Base-by-base conservation (phyloP, 2,329 filamentous ascomycete genomes). In the Chlorencoelia australis region DNA sequence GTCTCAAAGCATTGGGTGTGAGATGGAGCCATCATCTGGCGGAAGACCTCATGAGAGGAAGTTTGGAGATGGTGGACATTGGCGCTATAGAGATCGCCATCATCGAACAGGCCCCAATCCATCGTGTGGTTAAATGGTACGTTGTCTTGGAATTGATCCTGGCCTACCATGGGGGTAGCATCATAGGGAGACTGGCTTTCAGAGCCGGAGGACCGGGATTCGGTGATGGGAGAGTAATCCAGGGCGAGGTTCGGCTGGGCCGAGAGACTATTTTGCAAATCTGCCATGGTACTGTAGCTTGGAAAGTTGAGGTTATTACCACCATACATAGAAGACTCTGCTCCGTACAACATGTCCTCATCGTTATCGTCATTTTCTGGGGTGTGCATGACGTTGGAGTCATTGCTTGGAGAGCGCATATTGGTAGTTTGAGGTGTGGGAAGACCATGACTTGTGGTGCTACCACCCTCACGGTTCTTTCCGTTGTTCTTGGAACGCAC, bases 401-500 rank as follows among this genome's bases (percentile, higher is more conserved):
- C 69, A 39, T 72, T 65, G 15, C 68, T 68, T 26, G 75, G 75
- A 10, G 79, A 82, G 16, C 71, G 66, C 22, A 69, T 61, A 14
- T 64, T 60, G 33, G 71, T 67, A 38, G 67, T 70, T 52, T 69
- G 57, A 37, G 81, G 80, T 19, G 77, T 77, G 2, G 72, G 72
- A 37, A 81, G 63, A 50, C 50, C 50, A 26, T 40, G 45, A 14
- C 40, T 42, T 10, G 39, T 37, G 15, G 36, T 62, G 65, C 65
- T 37, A 66, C 63, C 48, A 57, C 60, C 39, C 35, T 55, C 55
- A 28, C 50, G 51, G 37, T 55, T 55, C 63, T 82, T 84, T 57
- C 83, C 82, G 55, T 93, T 94, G 59, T 82, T 88, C 72, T 95
- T 95, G 41, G 86, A 89, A 46, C 89, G 82, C 37, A 88, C 72